These are phyloP conservation scores for Pecoramyces ruminantium DNA, from an alignment of 192 early-diverging fungal genomes.

Conservation along the genomic window DNA sequence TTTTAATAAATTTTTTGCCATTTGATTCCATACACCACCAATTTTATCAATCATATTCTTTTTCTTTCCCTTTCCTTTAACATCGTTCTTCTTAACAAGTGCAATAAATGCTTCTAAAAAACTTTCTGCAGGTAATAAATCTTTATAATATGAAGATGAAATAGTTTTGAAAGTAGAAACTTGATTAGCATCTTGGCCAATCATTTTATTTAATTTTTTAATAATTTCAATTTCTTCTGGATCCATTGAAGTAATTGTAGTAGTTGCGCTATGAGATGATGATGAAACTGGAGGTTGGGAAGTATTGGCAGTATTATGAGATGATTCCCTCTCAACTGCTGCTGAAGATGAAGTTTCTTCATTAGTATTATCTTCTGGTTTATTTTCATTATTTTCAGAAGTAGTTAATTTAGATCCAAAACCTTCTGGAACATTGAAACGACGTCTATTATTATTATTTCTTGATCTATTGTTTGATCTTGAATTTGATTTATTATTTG, in stretches of 20 bases:
- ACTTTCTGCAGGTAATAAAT: conserved; percentile 8
- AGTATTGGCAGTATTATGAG: background rate
- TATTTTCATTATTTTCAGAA: background rate
- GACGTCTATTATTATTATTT: background rate
- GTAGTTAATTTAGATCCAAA: conserved; percentile 1
- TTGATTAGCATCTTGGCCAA: conserved; percentile 10
- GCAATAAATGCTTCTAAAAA: conserved; percentile 15
- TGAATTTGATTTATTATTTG: background rate
- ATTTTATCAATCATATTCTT: conserved; percentile 10
- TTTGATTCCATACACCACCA: conserved; percentile 17
- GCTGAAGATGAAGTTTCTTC: background rate
- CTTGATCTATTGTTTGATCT: background rate
- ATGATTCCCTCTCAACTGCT: background rate
- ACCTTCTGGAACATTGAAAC: conserved; percentile 2
- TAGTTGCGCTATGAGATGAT: background rate
- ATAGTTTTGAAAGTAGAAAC: conserved; percentile 22
- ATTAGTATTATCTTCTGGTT: background rate
- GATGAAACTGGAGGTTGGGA: background rate
- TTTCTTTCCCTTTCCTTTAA: conserved; percentile 7
- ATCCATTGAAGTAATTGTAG: background rate
- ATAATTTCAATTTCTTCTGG: conserved; percentile 10
- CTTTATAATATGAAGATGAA: conserved; percentile 10
- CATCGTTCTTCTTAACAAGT: conserved; percentile 5
- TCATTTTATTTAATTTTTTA: conserved; percentile 13
- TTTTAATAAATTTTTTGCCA: conserved; percentile 21